Evolutionary conservation across 306 rosid genomes (phyloP), one percentile per base, ranked within the genome.

Genomic region (Castanea sativa): DNA sequence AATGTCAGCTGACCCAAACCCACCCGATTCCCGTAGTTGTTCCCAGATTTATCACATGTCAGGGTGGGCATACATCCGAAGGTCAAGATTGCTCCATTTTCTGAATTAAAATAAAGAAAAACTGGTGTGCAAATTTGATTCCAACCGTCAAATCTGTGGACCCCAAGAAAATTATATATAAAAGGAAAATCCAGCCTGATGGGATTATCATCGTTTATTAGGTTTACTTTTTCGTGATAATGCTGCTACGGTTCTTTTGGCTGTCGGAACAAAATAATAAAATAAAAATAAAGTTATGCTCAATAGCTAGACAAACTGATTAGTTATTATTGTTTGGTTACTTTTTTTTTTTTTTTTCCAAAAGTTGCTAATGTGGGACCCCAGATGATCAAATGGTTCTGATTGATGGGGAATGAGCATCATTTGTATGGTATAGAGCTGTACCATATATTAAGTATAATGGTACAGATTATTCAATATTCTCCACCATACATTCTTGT

Each of bases 401-500:
- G 78, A 85, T 83, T 52, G 76, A 77, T 53, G 60, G 74, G 76
- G 80, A 78, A 83, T 21, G 74, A 77, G 80, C 79, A 82, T 76
- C 23, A 59, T 64, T 78, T 76, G 68, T 64, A 81, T 83, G 83
- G 78, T 71, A 70, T 78, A 69, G 87, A 51, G 83, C 49, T 74
- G 82, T 68, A 85, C 86, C 80, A 79, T 76, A 81, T 74, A 61
- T 84, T 10, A 25, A 35, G 38, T 67, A 77, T 72, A 78, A 77
- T 79, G 78, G 81, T 79, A 82, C 81, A 86, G 38, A 52, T 81
- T 63, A 84, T 80, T 85, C 84, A 85, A 85, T 75, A 87, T 85
- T 83, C 81, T 85, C 87, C 83, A 74, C 93, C 89, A 83, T 83
- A 77, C 83, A 82, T 79, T 87, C 84, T 78, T 83, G 85, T 85